These are phyloP conservation scores for Favolaschia claudopus DNA, from an alignment of 768 basidiomycete species.

Conservation along the genomic window DNA sequence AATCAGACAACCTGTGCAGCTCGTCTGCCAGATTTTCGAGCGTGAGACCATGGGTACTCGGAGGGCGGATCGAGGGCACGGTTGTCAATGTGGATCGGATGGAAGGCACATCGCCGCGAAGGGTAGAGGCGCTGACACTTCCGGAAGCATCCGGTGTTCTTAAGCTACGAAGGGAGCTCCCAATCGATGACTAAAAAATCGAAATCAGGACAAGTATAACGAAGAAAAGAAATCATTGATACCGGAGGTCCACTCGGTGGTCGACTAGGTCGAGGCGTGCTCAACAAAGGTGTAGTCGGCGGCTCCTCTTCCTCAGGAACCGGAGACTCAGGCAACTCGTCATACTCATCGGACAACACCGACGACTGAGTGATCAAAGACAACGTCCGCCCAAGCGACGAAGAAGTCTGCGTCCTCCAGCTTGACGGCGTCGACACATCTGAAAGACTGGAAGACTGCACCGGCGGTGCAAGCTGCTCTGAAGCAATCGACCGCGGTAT, in stretches of 20 bases:
- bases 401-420: slow-evolving; percentile 6
- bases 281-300: slow-evolving; percentile 19
- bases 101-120: slow-evolving; percentile 55
- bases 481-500: slow-evolving; percentile 48
- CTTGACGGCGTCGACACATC: slow-evolving; percentile 26
- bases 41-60: slow-evolving; percentile 60
- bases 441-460: slow-evolving; percentile 12
- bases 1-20: slow-evolving; percentile 59
- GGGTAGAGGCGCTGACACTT: slow-evolving; percentile 50
- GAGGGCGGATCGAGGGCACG: slow-evolving; percentile 49
- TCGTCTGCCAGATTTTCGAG: slow-evolving; percentile 63
- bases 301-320: slow-evolving; percentile 11
- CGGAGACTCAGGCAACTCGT: slow-evolving; percentile 3
- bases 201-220: not conserved
- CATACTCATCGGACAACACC: slow-evolving; percentile 18
- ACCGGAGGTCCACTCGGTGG: slow-evolving; percentile 30
- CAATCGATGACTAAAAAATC: slow-evolving; percentile 36
- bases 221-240: not conserved
- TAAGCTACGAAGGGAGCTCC: slow-evolving; percentile 38
- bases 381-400: slow-evolving; percentile 19
- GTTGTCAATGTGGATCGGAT: slow-evolving; percentile 55
- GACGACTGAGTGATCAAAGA: slow-evolving; percentile 24
- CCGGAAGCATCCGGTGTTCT: slow-evolving; percentile 51
- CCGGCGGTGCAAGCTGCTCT: slow-evolving; percentile 29
- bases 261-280: slow-evolving; percentile 30